phyloP scores from a whole-genome alignment of 495 filamentous ascomycete genomes.

The Xylaria venustula region DNA sequence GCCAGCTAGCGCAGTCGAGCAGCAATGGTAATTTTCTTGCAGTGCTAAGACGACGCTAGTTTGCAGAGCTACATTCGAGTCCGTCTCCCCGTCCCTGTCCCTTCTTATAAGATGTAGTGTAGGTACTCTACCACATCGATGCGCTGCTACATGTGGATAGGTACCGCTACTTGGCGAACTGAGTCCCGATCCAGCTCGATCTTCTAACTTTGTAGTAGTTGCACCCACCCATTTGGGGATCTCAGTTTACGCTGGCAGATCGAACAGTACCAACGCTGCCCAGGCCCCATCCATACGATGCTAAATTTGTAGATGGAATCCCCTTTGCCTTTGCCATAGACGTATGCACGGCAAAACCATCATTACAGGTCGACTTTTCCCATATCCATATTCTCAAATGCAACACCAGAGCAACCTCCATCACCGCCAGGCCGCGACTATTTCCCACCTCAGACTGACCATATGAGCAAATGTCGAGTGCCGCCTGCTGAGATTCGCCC shows the following conservation, averaged over 20 bases:
- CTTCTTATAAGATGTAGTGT: too few relatives aligned
- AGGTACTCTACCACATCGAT: background rate
- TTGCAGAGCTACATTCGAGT: background rate
- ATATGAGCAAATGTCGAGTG: background rate
- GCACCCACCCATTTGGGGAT: slow-evolving; percentile 17
- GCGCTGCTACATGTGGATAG: background rate
- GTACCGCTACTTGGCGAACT: slow-evolving; percentile 3
- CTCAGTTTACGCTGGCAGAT: slow-evolving; percentile 24
- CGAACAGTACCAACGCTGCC: slow-evolving; percentile 26
- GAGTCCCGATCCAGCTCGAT: slow-evolving; percentile 3
- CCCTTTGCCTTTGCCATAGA: slow-evolving; percentile 33
- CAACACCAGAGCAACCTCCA: slow-evolving; percentile 16
- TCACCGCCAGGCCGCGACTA: background rate
- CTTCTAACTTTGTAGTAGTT: background rate
- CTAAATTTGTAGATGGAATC: slow-evolving; percentile 27
- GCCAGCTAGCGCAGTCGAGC: background rate
- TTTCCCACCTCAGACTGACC: background rate
- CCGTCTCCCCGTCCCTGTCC: background rate
- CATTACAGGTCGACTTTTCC: slow-evolving; percentile 16
- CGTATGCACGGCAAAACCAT: slow-evolving; percentile 25
- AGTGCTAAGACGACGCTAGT: slow-evolving; percentile 4
- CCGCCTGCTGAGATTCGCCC: background rate
- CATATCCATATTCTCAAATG: slow-evolving; percentile 21
- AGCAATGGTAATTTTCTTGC: background rate
- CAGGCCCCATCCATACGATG: slow-evolving; percentile 10